These are phyloP conservation scores for Termitomyces titanicus DNA, from an alignment of 768 basidiomycete species.

Conservation along the genomic window DNA sequence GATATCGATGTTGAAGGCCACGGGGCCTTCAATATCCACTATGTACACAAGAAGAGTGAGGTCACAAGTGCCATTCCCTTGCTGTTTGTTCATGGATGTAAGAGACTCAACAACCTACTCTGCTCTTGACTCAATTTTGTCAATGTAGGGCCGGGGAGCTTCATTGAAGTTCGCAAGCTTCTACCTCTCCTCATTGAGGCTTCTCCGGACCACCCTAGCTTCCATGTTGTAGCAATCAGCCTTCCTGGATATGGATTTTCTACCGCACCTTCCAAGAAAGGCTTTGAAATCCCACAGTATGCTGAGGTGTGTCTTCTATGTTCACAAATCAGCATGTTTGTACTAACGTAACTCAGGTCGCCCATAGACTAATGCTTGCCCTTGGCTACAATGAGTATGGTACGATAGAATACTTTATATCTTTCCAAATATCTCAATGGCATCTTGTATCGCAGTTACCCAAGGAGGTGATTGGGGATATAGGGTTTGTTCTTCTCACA, in stretches of 20 bases:
- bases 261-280: slow-evolving; percentile 46
- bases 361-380: slow-evolving; percentile 45
- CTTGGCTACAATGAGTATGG: slow-evolving; percentile 50
- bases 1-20: slow-evolving; percentile 46
- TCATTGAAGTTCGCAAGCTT: slow-evolving; percentile 54
- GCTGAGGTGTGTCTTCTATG: slow-evolving; percentile 45
- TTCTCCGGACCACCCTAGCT: slow-evolving; percentile 44
- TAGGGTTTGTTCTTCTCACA: slow-evolving; percentile 20
- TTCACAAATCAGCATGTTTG: neutral
- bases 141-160: slow-evolving; percentile 59
- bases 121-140: neutral
- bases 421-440: neutral
- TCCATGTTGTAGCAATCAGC: slow-evolving; percentile 60
- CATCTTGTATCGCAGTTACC: slow-evolving; percentile 27
- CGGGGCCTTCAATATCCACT: slow-evolving; percentile 46
- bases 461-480: slow-evolving; percentile 50
- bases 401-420: neutral
- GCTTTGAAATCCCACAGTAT: slow-evolving; percentile 45
- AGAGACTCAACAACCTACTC: slow-evolving; percentile 6
- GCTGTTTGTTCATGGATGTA: slow-evolving; percentile 50
- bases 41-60: slow-evolving; percentile 50
- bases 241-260: slow-evolving; percentile 64
- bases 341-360: slow-evolving; percentile 26
- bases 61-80: slow-evolving; percentile 39
- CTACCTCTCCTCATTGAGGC: slow-evolving; percentile 48